phyloP scores from a whole-genome alignment of 2,329 filamentous ascomycete species.

The Fusarium heterosporum region DNA sequence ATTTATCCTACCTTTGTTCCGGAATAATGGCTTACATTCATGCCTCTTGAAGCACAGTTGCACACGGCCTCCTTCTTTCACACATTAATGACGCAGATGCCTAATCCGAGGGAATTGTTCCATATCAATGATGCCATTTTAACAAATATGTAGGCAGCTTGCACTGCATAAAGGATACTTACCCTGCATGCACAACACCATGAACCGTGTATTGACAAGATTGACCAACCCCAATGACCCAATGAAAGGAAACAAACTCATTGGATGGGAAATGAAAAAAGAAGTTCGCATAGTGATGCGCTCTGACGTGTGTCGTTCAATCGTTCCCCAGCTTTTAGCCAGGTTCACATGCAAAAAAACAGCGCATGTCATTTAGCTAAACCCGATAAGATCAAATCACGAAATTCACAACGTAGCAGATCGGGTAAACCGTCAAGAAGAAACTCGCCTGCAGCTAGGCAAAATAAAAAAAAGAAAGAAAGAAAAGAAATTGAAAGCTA shows the following conservation, averaged over 20 bases:
- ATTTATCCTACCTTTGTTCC: slow-evolving; percentile 10
- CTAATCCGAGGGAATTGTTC: slow-evolving; percentile 3
- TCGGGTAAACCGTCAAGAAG: not conserved
- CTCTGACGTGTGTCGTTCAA: slow-evolving; percentile 19
- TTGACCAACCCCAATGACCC: not conserved
- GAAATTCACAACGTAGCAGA: slow-evolving; percentile 22
- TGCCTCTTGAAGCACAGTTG: slow-evolving; percentile 9
- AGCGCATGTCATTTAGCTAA: not conserved
- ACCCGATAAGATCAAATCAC: slow-evolving; percentile 1
- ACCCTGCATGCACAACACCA: not conserved
- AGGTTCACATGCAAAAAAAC: slow-evolving; percentile 32
- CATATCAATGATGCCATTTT: slow-evolving; percentile 27
- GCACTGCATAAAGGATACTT: not conserved
- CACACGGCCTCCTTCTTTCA: slow-evolving; percentile 31
- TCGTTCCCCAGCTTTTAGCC: slow-evolving; percentile 5
- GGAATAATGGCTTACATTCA: slow-evolving; percentile 13
- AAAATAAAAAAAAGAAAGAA: not conserved
- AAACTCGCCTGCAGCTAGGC: not conserved
- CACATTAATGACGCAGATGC: slow-evolving; percentile 1
- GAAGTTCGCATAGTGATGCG: slow-evolving; percentile 11
- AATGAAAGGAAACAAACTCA: not conserved
- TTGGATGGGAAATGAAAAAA: slow-evolving; percentile 10
- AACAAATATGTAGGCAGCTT: slow-evolving; percentile 1
- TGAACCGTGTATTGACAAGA: not conserved
- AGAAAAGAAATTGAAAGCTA: not conserved